phyloP scores from a whole-genome alignment of 2,329 filamentous ascomycete genomes.

The Neocucurbitaria cava region DNA sequence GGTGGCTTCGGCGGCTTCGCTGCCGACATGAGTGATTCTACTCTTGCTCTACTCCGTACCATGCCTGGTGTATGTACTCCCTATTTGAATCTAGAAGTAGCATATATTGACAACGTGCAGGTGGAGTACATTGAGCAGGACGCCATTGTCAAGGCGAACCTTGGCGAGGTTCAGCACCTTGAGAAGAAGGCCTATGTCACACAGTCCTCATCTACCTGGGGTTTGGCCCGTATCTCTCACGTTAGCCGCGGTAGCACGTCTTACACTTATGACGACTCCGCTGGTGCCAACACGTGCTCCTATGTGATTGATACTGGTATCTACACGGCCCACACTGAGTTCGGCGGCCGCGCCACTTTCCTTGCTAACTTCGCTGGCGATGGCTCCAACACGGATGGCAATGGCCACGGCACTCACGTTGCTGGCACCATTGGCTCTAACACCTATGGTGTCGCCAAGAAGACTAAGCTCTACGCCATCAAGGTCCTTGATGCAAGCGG shows the following conservation, averaged over 20 bases:
- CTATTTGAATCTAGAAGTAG: background rate
- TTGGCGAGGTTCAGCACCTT: conserved; percentile 25
- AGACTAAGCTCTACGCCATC: conserved; percentile 49
- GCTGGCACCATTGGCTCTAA: conserved; percentile 48
- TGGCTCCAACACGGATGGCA: conserved; percentile 44
- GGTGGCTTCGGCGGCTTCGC: conserved; percentile 50
- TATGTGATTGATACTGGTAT: conserved; percentile 74
- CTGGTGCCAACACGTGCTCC: conserved; percentile 55
- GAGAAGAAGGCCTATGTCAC: conserved; percentile 47
- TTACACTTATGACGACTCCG: conserved; percentile 51
- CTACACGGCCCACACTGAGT: conserved; percentile 58
- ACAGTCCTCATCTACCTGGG: conserved; percentile 50
- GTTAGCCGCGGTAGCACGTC: conserved; percentile 32
- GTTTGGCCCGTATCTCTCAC: conserved; percentile 52
- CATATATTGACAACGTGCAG: conserved; percentile 19
- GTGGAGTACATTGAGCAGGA: conserved; percentile 52
- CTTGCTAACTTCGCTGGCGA: conserved; percentile 48
- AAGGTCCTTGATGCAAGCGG: conserved; percentile 49
- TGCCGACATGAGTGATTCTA: conserved; percentile 41
- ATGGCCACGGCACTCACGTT: conserved; percentile 50
- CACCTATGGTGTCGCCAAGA: conserved; percentile 49
- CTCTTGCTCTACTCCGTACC: conserved; percentile 37
- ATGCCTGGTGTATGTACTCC: conserved; percentile 35
- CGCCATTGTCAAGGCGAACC: conserved; percentile 41
- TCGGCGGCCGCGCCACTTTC: conserved; percentile 49